Conservation (phyloP, 1,284 basidiomycete species). For the Trametes sp. region DNA sequence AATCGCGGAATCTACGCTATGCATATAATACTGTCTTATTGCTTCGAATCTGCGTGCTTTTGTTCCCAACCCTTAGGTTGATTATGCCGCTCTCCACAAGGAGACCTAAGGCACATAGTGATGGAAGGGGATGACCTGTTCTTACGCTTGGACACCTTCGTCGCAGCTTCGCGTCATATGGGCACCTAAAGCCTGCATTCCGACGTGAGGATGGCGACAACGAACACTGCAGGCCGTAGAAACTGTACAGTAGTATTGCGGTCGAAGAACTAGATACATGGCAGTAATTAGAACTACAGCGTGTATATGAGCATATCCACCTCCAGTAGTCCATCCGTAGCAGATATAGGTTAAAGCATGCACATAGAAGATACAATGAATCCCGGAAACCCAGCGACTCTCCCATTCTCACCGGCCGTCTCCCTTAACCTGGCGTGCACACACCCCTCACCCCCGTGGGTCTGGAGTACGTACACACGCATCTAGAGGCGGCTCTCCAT, state of each 20-base stretch:
- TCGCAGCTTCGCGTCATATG: too few species aligned
- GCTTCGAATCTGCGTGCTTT: too few species aligned
- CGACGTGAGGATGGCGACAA: too few species aligned
- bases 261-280: neutral
- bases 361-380: neutral
- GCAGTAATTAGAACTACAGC: neutral
- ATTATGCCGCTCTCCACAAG: too few species aligned
- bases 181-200: too few species aligned
- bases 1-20: conserved; percentile 25
- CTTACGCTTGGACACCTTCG: too few species aligned
- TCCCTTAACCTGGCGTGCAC: neutral
- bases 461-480: too few species aligned
- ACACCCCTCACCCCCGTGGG: too few species aligned
- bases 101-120: too few species aligned
- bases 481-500: conserved; percentile 64
- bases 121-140: too few species aligned
- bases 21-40: conserved; percentile 20
- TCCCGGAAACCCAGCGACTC: neutral
- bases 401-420: neutral
- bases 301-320: neutral
- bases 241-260: neutral
- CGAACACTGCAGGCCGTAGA: neutral
- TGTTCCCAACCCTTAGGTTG: neutral
- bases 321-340: neutral
- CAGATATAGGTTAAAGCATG: neutral